Conservation (phyloP, 2,329 filamentous ascomycete genomes). For the Trichoderma hamatum region DNA sequence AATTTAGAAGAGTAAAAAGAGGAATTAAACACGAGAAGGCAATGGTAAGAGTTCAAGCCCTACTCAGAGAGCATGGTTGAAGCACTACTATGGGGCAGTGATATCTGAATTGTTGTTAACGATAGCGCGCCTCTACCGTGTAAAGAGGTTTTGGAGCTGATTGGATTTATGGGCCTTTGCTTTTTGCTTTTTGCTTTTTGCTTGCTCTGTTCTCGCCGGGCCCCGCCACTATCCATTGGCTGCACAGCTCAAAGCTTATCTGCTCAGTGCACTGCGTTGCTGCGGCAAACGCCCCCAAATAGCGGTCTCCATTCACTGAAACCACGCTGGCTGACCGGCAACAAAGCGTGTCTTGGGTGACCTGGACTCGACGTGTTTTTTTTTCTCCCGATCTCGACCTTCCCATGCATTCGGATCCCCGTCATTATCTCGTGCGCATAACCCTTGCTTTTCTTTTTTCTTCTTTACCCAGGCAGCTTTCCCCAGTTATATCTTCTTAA, state of each 20-base stretch:
- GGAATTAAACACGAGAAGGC: not conserved
- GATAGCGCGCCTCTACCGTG: constrained; percentile 38
- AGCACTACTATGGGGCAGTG: not conserved
- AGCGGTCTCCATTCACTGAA: constrained; percentile 4
- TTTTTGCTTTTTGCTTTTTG: not conserved
- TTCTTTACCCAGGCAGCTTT: constrained; percentile 3
- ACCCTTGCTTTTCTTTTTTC: constrained; percentile 13
- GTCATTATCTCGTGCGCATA: constrained; percentile 2
- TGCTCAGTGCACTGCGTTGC: constrained; percentile 30
- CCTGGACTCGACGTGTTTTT: not conserved
- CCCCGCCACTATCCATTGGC: constrained; percentile 24
- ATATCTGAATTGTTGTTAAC: not conserved
- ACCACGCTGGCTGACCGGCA: constrained; percentile 11
- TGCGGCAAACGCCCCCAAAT: constrained; percentile 30
- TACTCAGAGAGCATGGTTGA: not conserved
- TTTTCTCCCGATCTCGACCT: constrained; percentile 16
- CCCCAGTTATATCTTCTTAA: not conserved
- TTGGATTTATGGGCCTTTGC: not conserved
- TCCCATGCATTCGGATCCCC: constrained; percentile 5
- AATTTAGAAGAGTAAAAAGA: not conserved
- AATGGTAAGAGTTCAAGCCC: not conserved
- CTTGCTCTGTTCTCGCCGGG: not conserved
- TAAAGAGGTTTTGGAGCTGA: constrained; percentile 37
- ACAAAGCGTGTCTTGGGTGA: constrained; percentile 21
- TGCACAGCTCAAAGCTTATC: constrained; percentile 8